phyloP scores from a whole-genome alignment of 805 yeast genomes.

The Blastobotrys robertii region DNA sequence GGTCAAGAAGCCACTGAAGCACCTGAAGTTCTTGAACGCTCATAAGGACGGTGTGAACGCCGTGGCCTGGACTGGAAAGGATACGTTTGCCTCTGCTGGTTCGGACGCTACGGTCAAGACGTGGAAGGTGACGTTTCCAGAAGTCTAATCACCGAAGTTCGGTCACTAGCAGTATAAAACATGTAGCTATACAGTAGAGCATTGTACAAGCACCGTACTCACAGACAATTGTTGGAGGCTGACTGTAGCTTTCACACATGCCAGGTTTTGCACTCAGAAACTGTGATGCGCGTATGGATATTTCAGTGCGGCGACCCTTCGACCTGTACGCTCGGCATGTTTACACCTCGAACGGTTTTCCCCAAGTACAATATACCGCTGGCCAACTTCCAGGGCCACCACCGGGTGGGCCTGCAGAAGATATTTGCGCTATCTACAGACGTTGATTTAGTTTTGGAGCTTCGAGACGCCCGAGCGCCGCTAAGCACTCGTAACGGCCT shows the following conservation, averaged over 20 bases:
- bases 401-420: constrained; percentile 61
- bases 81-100: constrained; percentile 58
- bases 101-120: constrained; percentile 69
- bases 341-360: constrained; percentile 61
- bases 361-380: constrained; percentile 62
- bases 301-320: no score
- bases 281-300: no score
- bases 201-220: background rate
- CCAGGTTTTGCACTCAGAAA: no score
- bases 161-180: background rate
- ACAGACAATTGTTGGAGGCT: no score
- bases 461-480: constrained; percentile 88
- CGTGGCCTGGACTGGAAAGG: constrained; percentile 53
- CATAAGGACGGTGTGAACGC: constrained; percentile 82
- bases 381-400: constrained; percentile 88
- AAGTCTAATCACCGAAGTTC: background rate
- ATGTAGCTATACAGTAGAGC: background rate
- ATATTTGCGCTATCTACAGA: constrained; percentile 67
- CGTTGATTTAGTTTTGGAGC: constrained; percentile 70
- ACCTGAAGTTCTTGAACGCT: constrained; percentile 62
- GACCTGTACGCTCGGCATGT: no score
- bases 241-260: no score
- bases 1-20: constrained; percentile 67
- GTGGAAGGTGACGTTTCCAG: constrained; percentile 41
- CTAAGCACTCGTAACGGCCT: constrained; percentile 69